phyloP scores from a whole-genome alignment of 495 filamentous ascomycete species.

The Ramalina intermedia region DNA sequence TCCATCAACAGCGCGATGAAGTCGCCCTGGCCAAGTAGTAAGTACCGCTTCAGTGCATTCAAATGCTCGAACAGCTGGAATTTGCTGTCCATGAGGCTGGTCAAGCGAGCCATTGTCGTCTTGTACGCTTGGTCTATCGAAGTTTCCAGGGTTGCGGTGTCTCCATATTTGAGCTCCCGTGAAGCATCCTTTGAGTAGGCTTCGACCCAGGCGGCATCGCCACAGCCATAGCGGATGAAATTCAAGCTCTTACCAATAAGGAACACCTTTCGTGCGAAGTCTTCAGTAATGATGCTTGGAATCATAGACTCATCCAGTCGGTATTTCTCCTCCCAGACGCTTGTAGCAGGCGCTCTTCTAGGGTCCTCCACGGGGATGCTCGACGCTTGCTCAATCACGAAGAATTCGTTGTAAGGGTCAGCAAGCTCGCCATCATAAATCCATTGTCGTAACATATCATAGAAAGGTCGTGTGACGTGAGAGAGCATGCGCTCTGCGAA shows the following conservation, averaged over 20 bases:
- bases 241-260: conserved; percentile 96
- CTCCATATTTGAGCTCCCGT: conserved; percentile 84
- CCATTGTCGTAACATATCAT: conserved; percentile 91
- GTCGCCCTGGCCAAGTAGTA: conserved; percentile 89
- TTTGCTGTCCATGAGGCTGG: conserved; percentile 80
- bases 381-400: conserved; percentile 62
- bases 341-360: conserved; percentile 58
- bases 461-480: conserved; percentile 93
- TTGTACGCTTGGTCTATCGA: conserved; percentile 97
- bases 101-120: conserved; percentile 91
- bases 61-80: conserved; percentile 92
- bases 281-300: conserved; percentile 77
- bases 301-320: conserved; percentile 72
- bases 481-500: conserved; percentile 86
- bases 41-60: conserved; percentile 82
- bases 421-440: conserved; percentile 97
- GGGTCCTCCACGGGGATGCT: conserved; percentile 29
- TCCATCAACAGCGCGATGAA: conserved; percentile 98
- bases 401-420: conserved; percentile 93
- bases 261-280: conserved; percentile 91
- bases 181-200: conserved; percentile 88
- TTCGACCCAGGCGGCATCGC: conserved; percentile 90
- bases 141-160: conserved; percentile 77
- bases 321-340: conserved; percentile 98
- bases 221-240: conserved; percentile 91